A percentile compares a stretch with the other conserved stretches of the same genome.
Evolutionary conservation across 1,139 yeast species (phyloP).

Genomic region (Hyphopichia wangnamkhiaoensis): DNA sequence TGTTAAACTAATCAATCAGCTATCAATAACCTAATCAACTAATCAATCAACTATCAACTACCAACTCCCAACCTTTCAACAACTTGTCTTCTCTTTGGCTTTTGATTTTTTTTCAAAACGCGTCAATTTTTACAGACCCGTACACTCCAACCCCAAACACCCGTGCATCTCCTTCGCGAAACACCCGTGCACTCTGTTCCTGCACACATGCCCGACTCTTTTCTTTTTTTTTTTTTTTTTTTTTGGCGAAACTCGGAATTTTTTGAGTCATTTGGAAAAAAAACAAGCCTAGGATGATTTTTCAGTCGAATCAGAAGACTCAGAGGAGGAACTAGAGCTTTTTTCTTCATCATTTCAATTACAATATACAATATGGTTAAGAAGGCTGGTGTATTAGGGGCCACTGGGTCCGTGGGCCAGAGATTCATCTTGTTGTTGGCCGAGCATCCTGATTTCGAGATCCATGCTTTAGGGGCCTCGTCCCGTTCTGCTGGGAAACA

Average conservation of each 20-base stretch:
- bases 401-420: conserved; percentile 98
- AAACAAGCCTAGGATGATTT: too few species aligned
- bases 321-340: too few species aligned
- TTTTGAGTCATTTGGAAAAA: neutral
- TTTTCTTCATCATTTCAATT: neutral
- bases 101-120: neutral
- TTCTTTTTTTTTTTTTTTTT: conserved; percentile 2
- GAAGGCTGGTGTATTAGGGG: conserved; percentile 90
- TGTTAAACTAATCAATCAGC: too few species aligned
- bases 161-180: neutral
- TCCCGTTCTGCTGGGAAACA: conserved; percentile 89
- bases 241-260: neutral
- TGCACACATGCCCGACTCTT: neutral
- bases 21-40: too few species aligned
- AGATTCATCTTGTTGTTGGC: conserved; percentile 84
- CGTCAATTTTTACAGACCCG: neutral
- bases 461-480: conserved; percentile 89
- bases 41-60: too few species aligned
- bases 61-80: too few species aligned
- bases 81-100: neutral
- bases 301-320: too few species aligned
- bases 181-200: neutral
- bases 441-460: conserved; percentile 86
- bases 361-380: conserved; percentile 22
- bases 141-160: neutral